These are phyloP conservation scores for Puccinia polysora DNA, from an alignment of 1,284 basidiomycete species.

Conservation along the genomic window DNA sequence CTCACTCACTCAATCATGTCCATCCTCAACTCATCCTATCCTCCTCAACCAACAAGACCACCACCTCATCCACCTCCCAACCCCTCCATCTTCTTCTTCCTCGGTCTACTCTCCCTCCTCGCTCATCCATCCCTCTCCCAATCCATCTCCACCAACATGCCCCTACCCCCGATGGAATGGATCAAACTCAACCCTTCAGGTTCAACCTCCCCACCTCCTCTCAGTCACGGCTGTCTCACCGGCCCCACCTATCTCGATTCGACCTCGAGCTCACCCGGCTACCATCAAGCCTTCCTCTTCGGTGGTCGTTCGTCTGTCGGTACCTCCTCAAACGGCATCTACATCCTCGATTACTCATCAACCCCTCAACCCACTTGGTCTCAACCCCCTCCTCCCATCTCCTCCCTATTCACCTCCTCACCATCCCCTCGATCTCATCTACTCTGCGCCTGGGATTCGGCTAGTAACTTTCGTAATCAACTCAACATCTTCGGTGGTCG, in stretches of 20 bases:
- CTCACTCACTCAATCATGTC: no score
- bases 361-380: constrained; percentile 18
- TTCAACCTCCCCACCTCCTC: constrained; percentile 16
- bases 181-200: constrained; percentile 25
- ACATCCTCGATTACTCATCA: constrained; percentile 20
- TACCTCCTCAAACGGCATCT: constrained; percentile 8
- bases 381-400: constrained; percentile 24
- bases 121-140: neutral
- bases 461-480: constrained; percentile 31
- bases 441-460: constrained; percentile 27
- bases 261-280: neutral
- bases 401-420: constrained; percentile 23
- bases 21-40: no score
- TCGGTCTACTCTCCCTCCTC: no score
- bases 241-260: constrained; percentile 24
- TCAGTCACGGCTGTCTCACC: constrained; percentile 26
- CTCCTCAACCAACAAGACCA: no score
- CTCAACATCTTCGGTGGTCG: constrained; percentile 23
- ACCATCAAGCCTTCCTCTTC: constrained; percentile 15
- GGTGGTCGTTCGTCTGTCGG: constrained; percentile 28
- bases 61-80: no score
- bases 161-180: constrained; percentile 41
- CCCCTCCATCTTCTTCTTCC: no score
- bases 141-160: constrained; percentile 34
- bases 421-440: constrained; percentile 18